Conservation (phyloP, 257 asterid species). For the Osmanthus fragrans region DNA sequence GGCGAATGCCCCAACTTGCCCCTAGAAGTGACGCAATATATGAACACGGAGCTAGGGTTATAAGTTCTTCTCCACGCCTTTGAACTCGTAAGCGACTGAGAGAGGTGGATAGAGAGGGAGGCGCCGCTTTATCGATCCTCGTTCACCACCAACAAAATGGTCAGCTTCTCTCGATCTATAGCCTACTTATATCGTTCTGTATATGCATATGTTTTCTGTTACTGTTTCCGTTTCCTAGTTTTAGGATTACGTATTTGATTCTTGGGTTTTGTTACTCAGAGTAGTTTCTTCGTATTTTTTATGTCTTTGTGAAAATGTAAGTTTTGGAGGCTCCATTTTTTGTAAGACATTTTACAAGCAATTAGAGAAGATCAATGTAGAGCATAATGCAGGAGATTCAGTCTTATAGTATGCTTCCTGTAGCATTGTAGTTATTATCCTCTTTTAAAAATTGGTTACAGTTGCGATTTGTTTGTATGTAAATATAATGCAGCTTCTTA, state of each 20-base stretch:
- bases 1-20: too few relatives aligned
- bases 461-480: neutral
- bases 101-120: conserved; percentile 2
- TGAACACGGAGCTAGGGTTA: conserved; percentile 16
- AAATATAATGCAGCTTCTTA: neutral
- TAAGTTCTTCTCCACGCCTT: conserved; percentile 2
- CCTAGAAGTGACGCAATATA: too few relatives aligned
- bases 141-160: conserved; percentile 25
- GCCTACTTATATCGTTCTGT: neutral
- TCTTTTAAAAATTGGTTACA: neutral
- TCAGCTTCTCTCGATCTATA: neutral
- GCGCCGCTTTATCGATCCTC: conserved; percentile 9
- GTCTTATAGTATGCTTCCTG: neutral
- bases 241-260: neutral
- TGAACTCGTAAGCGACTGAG: neutral
- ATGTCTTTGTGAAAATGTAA: neutral
- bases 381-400: neutral
- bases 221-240: neutral
- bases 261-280: neutral
- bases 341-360: neutral
- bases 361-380: neutral
- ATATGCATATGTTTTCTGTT: neutral
- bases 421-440: neutral
- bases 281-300: neutral
- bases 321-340: neutral